These are phyloP conservation scores for Metarhizium robertsii DNA, from an alignment of 2,329 filamentous ascomycete genomes.

Conservation along the genomic window DNA sequence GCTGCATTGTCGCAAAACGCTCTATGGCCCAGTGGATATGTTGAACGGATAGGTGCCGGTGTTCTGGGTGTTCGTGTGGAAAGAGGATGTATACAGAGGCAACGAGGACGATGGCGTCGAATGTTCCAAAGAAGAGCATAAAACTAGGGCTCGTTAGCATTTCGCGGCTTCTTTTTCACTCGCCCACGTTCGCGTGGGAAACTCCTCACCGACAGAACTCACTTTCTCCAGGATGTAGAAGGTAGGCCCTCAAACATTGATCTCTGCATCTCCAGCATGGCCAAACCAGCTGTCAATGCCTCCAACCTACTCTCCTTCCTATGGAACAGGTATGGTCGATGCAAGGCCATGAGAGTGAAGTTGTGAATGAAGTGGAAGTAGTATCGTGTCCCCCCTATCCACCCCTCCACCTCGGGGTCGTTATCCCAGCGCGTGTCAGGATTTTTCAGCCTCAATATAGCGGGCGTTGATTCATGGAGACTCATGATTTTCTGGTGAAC, in stretches of 20 bases:
- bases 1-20: slow-evolving; percentile 46
- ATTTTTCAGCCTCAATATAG: slow-evolving; percentile 43
- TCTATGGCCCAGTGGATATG: slow-evolving; percentile 52
- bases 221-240: slow-evolving; percentile 38
- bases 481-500: slow-evolving; percentile 42
- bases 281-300: slow-evolving; percentile 45
- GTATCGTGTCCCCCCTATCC: slow-evolving; percentile 38
- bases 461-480: slow-evolving; percentile 38
- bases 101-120: slow-evolving; percentile 53
- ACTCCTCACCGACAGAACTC: slow-evolving; percentile 5
- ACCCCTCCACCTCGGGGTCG: slow-evolving; percentile 37
- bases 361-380: slow-evolving; percentile 37
- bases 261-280: slow-evolving; percentile 46
- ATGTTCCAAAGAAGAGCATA: slow-evolving; percentile 52
- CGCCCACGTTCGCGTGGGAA: not conserved
- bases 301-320: slow-evolving; percentile 42
- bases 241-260: slow-evolving; percentile 37
- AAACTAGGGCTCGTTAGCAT: slow-evolving; percentile 24
- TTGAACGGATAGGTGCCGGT: slow-evolving; percentile 36
- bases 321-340: slow-evolving; percentile 54
- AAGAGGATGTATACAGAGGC: slow-evolving; percentile 53
- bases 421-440: slow-evolving; percentile 49
- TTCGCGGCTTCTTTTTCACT: not conserved
- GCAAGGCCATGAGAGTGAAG: slow-evolving; percentile 50
- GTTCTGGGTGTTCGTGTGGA: slow-evolving; percentile 42